Percentiles rank a stretch among this genome's conserved stretches.
Conservation (phyloP, 805 yeast species). For the Saturnispora mendoncae region DNA sequence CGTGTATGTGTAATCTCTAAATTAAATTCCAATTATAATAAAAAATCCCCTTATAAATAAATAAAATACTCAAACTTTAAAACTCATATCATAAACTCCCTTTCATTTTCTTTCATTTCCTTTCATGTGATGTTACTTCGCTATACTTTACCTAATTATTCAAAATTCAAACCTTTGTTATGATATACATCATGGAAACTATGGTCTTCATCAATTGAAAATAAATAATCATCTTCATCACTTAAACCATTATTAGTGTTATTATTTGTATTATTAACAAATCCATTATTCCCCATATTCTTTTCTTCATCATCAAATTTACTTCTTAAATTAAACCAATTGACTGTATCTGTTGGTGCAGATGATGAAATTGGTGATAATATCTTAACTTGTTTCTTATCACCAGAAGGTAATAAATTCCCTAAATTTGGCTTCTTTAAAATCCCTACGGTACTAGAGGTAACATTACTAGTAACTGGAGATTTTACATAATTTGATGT, state of each 20-base stretch:
- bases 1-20: too few relatives aligned
- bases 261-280: neutral
- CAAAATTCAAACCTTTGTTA: constrained; percentile 1
- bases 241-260: neutral
- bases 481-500: constrained; percentile 26
- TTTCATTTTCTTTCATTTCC: too few relatives aligned
- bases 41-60: neutral
- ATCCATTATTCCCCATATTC: neutral
- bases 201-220: constrained; percentile 13
- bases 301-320: neutral
- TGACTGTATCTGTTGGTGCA: constrained; percentile 29
- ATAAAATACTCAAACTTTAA: too few relatives aligned
- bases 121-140: too few relatives aligned
- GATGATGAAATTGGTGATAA: constrained; percentile 27
- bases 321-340: constrained; percentile 24
- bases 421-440: constrained; percentile 13
- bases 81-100: too few relatives aligned
- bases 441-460: too few relatives aligned
- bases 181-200: constrained; percentile 8
- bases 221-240: constrained; percentile 14
- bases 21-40: neutral
- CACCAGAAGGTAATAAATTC: neutral
- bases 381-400: constrained; percentile 17
- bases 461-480: constrained; percentile 2
- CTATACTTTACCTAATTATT: too few relatives aligned